Base-by-base conservation (phyloP, 441 rosid genomes). In the Euphorbia celastroides region DNA sequence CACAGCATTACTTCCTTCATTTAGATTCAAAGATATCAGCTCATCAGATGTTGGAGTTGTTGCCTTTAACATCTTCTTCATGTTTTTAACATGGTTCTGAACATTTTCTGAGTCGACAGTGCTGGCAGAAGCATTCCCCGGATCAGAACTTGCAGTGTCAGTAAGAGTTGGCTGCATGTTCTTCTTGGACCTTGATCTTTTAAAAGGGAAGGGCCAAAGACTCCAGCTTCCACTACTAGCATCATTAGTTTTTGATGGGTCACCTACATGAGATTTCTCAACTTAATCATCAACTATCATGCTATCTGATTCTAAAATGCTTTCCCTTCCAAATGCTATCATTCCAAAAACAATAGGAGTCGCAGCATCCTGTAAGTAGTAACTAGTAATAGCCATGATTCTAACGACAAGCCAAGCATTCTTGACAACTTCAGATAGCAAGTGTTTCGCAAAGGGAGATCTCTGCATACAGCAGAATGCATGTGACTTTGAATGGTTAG, bases 201-300 rank as follows among this genome's bases (percentile, higher is more conserved):
- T 78, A 59, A 78, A 80, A 77, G 84, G 79, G 81, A 91, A 89
- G 66, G 99, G 99, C 97, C 96, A 91, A 72, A 93, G 77, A 65
- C 81, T 81, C 99, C 99, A 91, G 78, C 89, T 83, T 76, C 88
- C 91, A 67, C 78, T 64, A 11, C 69, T 62, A 34, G 80, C 68
- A 72, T 72, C 72, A 69, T 46, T 54, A 44, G 62, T 38, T 70
- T 86, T 76, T 57, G 83, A 75, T 66, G 78, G 64, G 72, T 75
- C 75, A 63, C 78, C 88, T 75, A 68, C 80, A 64, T 65, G 27
- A 69, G 79, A 61, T 70, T 77, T 75, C 81, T 80, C 85, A 57
- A 68, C 76, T 68, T 28, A 42, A 62, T 86, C 90, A 79, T 86
- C 80, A 46, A 71, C 80, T 71, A 82, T 82, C 93, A 82, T 81